Evolutionary conservation across 345 rosid genomes (phyloP), one percentile per base, ranked within the genome.

Genomic region (Hibiscus tridactylites): DNA sequence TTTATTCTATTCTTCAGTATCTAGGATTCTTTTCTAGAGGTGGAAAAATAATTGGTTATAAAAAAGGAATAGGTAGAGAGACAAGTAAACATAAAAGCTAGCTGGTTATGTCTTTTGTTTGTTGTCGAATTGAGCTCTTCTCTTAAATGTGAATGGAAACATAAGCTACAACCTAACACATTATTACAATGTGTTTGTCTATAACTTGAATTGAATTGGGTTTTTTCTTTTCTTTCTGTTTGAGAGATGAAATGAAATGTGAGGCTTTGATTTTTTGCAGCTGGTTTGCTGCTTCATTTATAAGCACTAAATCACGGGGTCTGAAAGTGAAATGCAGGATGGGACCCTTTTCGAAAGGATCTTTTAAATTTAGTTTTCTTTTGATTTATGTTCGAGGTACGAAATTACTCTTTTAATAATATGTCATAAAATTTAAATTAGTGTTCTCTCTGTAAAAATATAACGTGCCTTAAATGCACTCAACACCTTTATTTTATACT

Each of bases 211-310:
- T 2, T 29, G 31, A 29, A 29, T 29, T 35, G 67, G 39, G 24
- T 21, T 50, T 26, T 26, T 35, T 28, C 6, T 42, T 13, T 33
- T 26, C 2, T 15, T 28, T 15, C 8, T 7, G 16, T 5, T 39
- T 39, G 46, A 39, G 31, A 9, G 47, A 33, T 1, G 13, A 53
- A 50, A 35, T 15, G 24, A 24, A 24, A 37, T 11, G 21, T 4
- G 9, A 44, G 56, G 63, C 44, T 9, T 19, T 50, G 71, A 24
- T 60, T 17, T 17, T 35, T 67, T 53, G 26, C 79, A 73, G 68
- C 69, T 75, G 85, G 85, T 75, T 74, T 73, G 79, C 71, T 78
- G 87, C 84, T 81, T 87, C 81, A 79, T 82, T 79, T 79, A 54
- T 83, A 81, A 75, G 79, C 84, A 81, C 82, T 54, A 47, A 63